A percentile compares a stretch with the other conserved stretches of the same genome.
phyloP scores from a whole-genome alignment of 129 eudicot genomes.

The Arctium lappa region DNA sequence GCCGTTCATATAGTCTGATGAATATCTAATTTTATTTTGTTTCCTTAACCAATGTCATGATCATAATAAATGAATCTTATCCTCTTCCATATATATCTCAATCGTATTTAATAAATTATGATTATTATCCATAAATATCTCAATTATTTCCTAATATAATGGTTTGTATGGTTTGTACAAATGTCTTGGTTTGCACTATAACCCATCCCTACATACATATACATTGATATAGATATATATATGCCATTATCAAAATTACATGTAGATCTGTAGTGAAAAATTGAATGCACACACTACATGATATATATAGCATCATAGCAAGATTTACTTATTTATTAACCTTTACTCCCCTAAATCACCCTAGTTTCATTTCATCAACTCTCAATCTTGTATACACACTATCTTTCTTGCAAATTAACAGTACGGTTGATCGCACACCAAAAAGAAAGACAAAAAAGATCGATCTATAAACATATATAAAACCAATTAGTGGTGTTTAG shows the following conservation, averaged over 20 bases:
- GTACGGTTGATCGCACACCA: not conserved
- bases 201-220: too few species aligned
- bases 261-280: not conserved
- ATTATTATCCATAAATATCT: too few species aligned
- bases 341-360: not conserved
- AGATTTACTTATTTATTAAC: not conserved
- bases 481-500: conserved; percentile 24
- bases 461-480: not conserved
- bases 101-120: too few species aligned
- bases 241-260: not conserved
- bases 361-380: not conserved
- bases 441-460: not conserved
- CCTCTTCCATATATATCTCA: too few species aligned
- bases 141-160: too few species aligned
- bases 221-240: too few species aligned
- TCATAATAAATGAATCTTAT: too few species aligned
- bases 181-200: too few species aligned
- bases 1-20: too few species aligned
- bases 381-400: not conserved
- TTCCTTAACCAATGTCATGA: too few species aligned
- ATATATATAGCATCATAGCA: not conserved
- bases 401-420: not conserved
- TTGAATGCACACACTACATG: not conserved
- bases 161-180: too few species aligned
- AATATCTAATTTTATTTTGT: too few species aligned